Evolutionary conservation across 352 stramenopile genomes (phyloP).

Genomic region (Thraustochytrium striatum): DNA sequence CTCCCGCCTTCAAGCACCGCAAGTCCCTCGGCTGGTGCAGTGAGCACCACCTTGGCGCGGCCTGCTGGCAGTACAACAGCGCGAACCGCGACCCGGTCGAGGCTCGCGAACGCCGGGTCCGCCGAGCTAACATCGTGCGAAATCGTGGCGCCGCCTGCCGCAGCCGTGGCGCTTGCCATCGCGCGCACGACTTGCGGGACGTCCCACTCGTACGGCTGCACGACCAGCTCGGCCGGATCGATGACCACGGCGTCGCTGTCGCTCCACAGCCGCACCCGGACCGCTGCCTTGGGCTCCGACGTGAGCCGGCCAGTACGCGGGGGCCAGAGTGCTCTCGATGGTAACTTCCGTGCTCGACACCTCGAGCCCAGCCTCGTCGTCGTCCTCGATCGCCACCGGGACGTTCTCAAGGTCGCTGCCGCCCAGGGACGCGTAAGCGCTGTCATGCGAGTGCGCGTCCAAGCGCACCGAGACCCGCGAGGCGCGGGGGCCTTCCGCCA

Average conservation of each 20-base stretch:
- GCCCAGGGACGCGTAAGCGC: not conserved
- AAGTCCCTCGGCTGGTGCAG: not conserved
- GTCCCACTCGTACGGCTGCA: not conserved
- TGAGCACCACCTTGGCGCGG: not conserved
- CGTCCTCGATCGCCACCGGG: not conserved
- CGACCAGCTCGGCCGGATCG: not conserved
- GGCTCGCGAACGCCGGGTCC: not conserved
- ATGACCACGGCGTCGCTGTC: not conserved
- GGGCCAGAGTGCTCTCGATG: not conserved
- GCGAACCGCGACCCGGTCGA: not conserved
- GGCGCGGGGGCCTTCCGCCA: not conserved
- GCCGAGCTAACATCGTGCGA: not conserved
- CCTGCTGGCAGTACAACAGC: not conserved
- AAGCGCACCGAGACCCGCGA: constrained; percentile 1
- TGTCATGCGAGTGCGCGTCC: not conserved
- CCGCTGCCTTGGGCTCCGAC: not conserved
- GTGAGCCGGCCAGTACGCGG: not conserved
- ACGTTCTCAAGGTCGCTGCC: not conserved
- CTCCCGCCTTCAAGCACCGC: not conserved
- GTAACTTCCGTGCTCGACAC: too few species aligned
- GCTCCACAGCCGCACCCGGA: not conserved
- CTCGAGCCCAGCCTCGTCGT: constrained; percentile 19
- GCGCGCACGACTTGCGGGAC: not conserved
- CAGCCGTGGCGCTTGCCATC: not conserved
- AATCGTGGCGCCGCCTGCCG: too few species aligned